Evolutionary conservation across 2,329 filamentous ascomycete species (phyloP), one percentile per base, ranked within the genome.

Genomic region (Fusarium sp.): DNA sequence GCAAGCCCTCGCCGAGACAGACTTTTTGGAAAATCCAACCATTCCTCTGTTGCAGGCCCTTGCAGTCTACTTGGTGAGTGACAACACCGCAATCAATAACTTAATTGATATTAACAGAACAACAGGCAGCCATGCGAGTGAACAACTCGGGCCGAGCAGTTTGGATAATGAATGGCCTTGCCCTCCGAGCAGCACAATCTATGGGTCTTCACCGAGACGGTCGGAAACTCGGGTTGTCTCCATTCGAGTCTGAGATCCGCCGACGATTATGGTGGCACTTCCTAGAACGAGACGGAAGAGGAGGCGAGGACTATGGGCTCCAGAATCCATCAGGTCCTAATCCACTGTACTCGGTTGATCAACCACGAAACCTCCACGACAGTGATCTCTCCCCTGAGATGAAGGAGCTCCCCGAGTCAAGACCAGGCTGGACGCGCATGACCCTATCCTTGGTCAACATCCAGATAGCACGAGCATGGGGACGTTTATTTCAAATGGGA

Each of bases 331-430:
- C 59, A 0, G 27, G 58, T 3, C 38, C 62, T 8, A 45, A 25
- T 15, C 33, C 68, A 4, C 22, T 71, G 7, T 65, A 25, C 11
- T 85, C 88, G 35, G 87, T 88, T 0, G 85, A 87, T 45, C 83
- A 89, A 79, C 89, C 89, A 1, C 81, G 87, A 4, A 91, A 91
- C 65, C 80, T 90, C 47, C 86, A 91, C 63, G 90, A 91, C 70
- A 78, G 74, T 15, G 87, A 90, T 47, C 78, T 91, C 1, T 79
- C 80, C 5, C 87, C 88, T 0, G 81, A 82, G 6, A 88, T 88
- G 84, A 82, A 79, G 10, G 82, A 85, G 0, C 84, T 87, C 2
- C 88, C 88, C 0, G 74, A 83, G 1, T 84, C 88, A 14, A 83
- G 87, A 3, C 73, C 79, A 3, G 87, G 87, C 17, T 90, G 89